Evolutionary conservation across 2,329 filamentous ascomycete genomes (phyloP).

Genomic region (Beauveria scarabaeidicola): DNA sequence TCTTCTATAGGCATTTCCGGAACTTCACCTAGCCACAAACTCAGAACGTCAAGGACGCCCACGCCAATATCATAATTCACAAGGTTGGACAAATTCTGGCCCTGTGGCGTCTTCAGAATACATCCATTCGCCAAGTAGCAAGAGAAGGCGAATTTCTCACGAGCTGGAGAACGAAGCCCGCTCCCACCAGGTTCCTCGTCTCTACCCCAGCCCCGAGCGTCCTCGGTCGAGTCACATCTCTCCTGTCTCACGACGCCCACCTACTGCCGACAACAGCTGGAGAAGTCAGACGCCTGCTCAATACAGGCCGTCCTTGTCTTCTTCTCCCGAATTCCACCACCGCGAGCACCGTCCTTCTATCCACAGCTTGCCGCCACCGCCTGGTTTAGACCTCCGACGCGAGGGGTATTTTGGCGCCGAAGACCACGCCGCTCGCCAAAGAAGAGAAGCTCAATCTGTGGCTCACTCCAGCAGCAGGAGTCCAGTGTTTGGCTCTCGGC

Average conservation of each 20-base stretch:
- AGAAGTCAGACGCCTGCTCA: conserved; percentile 3
- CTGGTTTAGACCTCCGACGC: conserved; percentile 29
- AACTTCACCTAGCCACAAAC: conserved; percentile 29
- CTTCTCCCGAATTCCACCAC: not conserved
- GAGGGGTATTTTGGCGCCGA: conserved; percentile 18
- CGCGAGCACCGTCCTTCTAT: conserved; percentile 29
- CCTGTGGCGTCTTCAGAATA: conserved; percentile 37
- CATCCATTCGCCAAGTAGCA: conserved; percentile 40
- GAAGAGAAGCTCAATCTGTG: not conserved
- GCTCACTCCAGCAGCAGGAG: not conserved
- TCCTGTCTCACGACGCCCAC: conserved; percentile 19
- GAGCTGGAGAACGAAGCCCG: conserved; percentile 32
- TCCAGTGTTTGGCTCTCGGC: conserved; percentile 23
- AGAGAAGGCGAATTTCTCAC: conserved; percentile 37
- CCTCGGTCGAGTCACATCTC: conserved; percentile 27
- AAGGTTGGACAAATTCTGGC: conserved; percentile 22
- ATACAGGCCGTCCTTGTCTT: conserved; percentile 16
- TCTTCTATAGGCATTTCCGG: conserved; percentile 35
- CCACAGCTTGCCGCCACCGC: conserved; percentile 30
- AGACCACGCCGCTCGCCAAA: conserved; percentile 16
- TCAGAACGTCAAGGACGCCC: conserved; percentile 23
- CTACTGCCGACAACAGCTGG: conserved; percentile 4
- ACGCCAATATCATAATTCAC: conserved; percentile 25
- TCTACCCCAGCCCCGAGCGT: conserved; percentile 32
- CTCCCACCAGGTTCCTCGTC: conserved; percentile 37